Conservation (phyloP, 1,284 basidiomycete species). For the Mycena citricolor region DNA sequence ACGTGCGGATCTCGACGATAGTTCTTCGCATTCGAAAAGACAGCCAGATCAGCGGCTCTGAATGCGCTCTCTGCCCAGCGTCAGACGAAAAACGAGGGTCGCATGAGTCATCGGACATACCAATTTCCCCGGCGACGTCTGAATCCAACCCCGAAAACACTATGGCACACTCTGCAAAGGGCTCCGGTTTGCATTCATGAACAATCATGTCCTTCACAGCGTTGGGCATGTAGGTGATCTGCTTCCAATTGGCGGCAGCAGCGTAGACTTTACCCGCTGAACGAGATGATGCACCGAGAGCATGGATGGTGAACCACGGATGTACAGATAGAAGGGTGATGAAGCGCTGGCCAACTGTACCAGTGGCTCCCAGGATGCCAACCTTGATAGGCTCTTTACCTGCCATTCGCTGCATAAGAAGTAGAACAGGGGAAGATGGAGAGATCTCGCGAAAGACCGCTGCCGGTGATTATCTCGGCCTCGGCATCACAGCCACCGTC, state of each 20-base stretch:
- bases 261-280: slow-evolving; percentile 87
- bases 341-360: slow-evolving; percentile 95
- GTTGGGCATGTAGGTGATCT: slow-evolving; percentile 74
- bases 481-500: too few relatives aligned
- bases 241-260: slow-evolving; percentile 89
- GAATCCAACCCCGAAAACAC: slow-evolving; percentile 96
- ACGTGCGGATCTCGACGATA: slow-evolving; percentile 91
- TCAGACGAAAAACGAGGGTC: slow-evolving; percentile 7
- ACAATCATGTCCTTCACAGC: slow-evolving; percentile 72
- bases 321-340: slow-evolving; percentile 87
- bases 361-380: slow-evolving; percentile 94
- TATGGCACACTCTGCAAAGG: slow-evolving; percentile 83
- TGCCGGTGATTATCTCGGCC: too few relatives aligned
- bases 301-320: slow-evolving; percentile 88
- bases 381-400: slow-evolving; percentile 59
- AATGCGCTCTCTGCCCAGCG: slow-evolving; percentile 75
- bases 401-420: slow-evolving; percentile 18
- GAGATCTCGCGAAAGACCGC: too few relatives aligned
- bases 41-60: slow-evolving; percentile 83
- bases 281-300: slow-evolving; percentile 86
- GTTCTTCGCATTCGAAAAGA: slow-evolving; percentile 99
- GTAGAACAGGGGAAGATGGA: too few relatives aligned
- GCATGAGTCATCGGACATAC: slow-evolving; percentile 45
- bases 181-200: slow-evolving; percentile 74
- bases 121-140: slow-evolving; percentile 93